Evolutionary conservation across 805 yeast species (phyloP), one percentile per base, ranked within the genome.

Genomic region (Pichia cephalocereana): DNA sequence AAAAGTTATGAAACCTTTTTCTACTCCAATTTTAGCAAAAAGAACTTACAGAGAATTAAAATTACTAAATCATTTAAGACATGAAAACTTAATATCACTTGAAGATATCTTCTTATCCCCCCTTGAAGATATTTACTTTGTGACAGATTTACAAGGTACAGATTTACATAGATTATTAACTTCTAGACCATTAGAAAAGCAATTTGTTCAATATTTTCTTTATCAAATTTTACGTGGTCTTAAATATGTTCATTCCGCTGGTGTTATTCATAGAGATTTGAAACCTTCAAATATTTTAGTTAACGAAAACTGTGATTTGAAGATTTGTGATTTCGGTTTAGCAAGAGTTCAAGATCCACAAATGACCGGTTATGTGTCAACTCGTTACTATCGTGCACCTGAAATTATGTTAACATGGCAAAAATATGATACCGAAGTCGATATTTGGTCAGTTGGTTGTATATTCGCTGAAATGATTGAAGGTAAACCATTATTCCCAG

Each of bases 1-100:
- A 66, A 93, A 93, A 71, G 91, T 93, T 58, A 87, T 91, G 96
- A 91, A 89, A 65, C 99, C 99, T 0, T 93, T 93, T 64, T 79
- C 88, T 53, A 91, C 98, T 1, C 83, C 96, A 8, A 96, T 93
- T 31, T 74, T 93, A 57, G 96, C 98, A 42, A 93, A 93, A 65
- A 79, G 99, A 65, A 93, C 99, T 1, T 93, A 91, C 67, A 78
- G 99, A 61, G 99, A 93, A 66, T 76, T 93, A 64, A 93, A 91
- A 70, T 72, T 93, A 61, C 77, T 93, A 63, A 93, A 93, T 66
- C 97, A 90, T 64, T 71, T 93, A 54, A 80, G 90, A 62, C 99
- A 93, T 67, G 99, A 93, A 66, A 93, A 93, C 66, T 75, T 91
- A 57, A 93, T 93, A 59, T 82, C 96, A 14, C 72, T 93, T 50